These are phyloP conservation scores for Ophiostoma piceae DNA, from an alignment of 2,329 filamentous ascomycete species.

Conservation along the genomic window DNA sequence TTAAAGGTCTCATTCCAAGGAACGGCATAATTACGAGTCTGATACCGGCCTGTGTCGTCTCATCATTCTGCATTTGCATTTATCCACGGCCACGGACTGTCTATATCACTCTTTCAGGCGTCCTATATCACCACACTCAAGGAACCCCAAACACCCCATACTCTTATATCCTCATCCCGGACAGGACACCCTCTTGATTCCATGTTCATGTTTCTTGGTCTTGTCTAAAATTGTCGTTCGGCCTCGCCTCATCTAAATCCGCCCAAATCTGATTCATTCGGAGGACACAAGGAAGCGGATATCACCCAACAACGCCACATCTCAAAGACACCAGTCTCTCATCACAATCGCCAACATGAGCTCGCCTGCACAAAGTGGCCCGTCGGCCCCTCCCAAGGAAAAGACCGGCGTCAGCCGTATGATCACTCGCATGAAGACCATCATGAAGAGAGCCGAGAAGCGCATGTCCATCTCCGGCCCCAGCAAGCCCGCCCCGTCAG, in stretches of 20 bases:
- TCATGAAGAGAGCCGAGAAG: conserved; percentile 43
- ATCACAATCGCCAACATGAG: conserved; percentile 36
- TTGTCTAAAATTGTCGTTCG: not conserved
- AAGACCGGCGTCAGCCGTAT: conserved; percentile 45
- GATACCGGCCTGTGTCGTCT: not conserved
- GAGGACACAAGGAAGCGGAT: not conserved
- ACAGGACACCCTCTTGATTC: not conserved
- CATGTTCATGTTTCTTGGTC: not conserved
- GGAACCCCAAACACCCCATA: not conserved
- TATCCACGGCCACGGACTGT: not conserved
- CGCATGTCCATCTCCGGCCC: conserved; percentile 28
- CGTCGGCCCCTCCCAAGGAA: conserved; percentile 37
- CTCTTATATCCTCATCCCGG: not conserved
- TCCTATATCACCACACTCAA: not conserved
- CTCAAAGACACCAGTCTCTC: not conserved
- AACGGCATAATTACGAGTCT: not conserved
- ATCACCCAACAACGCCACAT: not conserved
- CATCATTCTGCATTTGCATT: not conserved
- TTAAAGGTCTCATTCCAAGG: not conserved
- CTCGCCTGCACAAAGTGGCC: conserved; percentile 39
- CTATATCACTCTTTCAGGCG: not conserved
- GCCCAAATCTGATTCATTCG: not conserved
- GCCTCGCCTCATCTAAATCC: not conserved
- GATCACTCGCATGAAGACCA: conserved; percentile 47
- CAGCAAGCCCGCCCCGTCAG: conserved; percentile 25